Evolutionary conservation across 2,329 filamentous ascomycete species (phyloP), one percentile per base, ranked within the genome.

Genomic region (Neobulgaria alba): DNA sequence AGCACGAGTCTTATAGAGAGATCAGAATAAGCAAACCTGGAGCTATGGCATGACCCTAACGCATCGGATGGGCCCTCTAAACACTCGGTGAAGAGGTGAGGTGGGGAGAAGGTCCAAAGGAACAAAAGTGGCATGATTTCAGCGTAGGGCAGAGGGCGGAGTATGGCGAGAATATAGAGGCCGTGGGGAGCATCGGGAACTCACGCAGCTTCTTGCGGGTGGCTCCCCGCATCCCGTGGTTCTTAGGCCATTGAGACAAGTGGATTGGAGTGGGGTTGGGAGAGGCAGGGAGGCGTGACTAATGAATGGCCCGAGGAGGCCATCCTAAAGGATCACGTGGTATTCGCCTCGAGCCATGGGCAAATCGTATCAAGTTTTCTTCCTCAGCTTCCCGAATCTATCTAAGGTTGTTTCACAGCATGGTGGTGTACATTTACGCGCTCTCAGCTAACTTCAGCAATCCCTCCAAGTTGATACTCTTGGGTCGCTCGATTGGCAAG

Each of bases 401-500:
- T 12, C 23, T 26, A 12, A 26, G 12, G 12, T 7, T 12, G 7
- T 12, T 7, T 12, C 23, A 26, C 23, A 12, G 23, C 7, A 26
- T 7, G 23, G 12, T 26, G 12, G 23, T 26, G 7, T 26, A 26
- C 12, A 7, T 7, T 46, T 30, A 46, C 19, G 46, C 36, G 10
- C 38, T 41, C 61, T 75, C 72, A 23, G 72, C 75, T 59, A 76
- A 62, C 63, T 89, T 82, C 52, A 95, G 67, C 52, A 98, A 68
- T 9, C 90, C 90, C 63, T 85, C 74, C 41, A 98, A 71, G 67
- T 95, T 92, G 61, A 96, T 94, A 66, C 86, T 94, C 84, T 98
- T 98, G 36, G 92, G 92, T 48, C 90, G 75, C 78, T 98, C 92
- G 58, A 98, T 98, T 9, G 92, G 92, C 60, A 96, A 70, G 39